These are phyloP conservation scores for Alternaria sp. DNA, from an alignment of 2,329 filamentous ascomycete species.

Conservation along the genomic window DNA sequence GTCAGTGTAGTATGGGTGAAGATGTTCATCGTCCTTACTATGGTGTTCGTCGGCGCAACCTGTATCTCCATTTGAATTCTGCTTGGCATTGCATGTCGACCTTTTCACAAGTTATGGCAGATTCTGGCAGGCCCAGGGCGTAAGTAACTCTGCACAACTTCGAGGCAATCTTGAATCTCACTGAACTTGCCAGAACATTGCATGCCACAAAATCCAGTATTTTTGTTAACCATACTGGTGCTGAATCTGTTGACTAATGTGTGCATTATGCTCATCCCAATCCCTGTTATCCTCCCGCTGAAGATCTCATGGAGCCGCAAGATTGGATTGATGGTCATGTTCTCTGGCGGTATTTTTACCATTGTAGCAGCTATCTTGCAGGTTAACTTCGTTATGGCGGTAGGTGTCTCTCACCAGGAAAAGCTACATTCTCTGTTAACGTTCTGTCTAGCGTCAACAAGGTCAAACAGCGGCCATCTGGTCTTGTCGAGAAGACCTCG, in stretches of 20 bases:
- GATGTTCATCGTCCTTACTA: conserved; percentile 50
- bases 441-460: conserved; percentile 16
- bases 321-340: conserved; percentile 45
- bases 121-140: conserved; percentile 52
- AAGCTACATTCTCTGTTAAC: not conserved
- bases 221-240: conserved; percentile 47
- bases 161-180: not conserved
- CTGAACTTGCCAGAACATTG: conserved; percentile 30
- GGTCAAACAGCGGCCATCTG: conserved; percentile 46
- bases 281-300: conserved; percentile 45
- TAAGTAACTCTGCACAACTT: conserved; percentile 25
- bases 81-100: conserved; percentile 42
- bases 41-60: conserved; percentile 42
- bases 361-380: conserved; percentile 44
- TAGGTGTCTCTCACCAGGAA: conserved; percentile 19
- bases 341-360: conserved; percentile 47
- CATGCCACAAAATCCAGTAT: conserved; percentile 45
- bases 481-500: conserved; percentile 53
- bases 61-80: conserved; percentile 35
- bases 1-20: conserved; percentile 50
- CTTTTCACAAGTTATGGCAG: conserved; percentile 50
- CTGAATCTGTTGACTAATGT: conserved; percentile 51
- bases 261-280: conserved; percentile 50
- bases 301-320: conserved; percentile 43
- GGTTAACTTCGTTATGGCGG: conserved; percentile 43